Evolutionary conservation across 768 basidiomycete species (phyloP), one percentile per base, ranked within the genome.

Genomic region (Rubroboletus satanas): DNA sequence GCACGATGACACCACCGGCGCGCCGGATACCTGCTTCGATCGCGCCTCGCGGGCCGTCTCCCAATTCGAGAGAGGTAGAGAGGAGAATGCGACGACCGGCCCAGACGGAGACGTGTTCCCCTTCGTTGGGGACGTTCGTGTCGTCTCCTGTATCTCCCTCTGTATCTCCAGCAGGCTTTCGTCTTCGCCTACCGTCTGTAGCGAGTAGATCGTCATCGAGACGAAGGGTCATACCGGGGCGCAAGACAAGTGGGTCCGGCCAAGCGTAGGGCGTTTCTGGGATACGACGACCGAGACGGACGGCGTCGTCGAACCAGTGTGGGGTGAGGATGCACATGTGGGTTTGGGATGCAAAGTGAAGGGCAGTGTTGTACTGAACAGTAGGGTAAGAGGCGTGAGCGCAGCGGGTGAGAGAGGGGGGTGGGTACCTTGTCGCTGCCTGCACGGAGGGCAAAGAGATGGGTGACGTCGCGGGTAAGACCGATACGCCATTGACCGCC

Each of bases 281-380:
- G 9, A 89, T 69, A 8, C 71, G 71, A 12, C 78, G 69, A 5
- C 82, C 83, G 14, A 90, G 73, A 14, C 81, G 76, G 23, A 88
- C 77, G 3, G 79, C 78, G 60, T 93, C 91, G 61, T 94, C 90
- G 56, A 94, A 94, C 93, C 94, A 97, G 58, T 94, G 90, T 0
- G 93, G 94, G 0, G 93, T 78, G n/a, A 97, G 64, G 10, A 93
- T 74, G 47, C 78, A 82, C 62, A 94, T 80, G 9, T 75, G 71
- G 0, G 83, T 84, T 45, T 79, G 72, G 4, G 79, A 69, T 48
- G 82, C 78, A 68, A 80, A 84, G 58, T 86, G 82, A 59, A 87
- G 73, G 31, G 79, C 77, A 3, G 73, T 76, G 32, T 73, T 66
- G 62, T 78, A 79, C 66, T 78, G 32, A 21, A 45, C 2, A 9